A percentile compares a stretch with the other conserved stretches of the same genome.
Evolutionary conservation across 129 eudicot genomes (phyloP).

Genomic region (Erigeron canadensis): DNA sequence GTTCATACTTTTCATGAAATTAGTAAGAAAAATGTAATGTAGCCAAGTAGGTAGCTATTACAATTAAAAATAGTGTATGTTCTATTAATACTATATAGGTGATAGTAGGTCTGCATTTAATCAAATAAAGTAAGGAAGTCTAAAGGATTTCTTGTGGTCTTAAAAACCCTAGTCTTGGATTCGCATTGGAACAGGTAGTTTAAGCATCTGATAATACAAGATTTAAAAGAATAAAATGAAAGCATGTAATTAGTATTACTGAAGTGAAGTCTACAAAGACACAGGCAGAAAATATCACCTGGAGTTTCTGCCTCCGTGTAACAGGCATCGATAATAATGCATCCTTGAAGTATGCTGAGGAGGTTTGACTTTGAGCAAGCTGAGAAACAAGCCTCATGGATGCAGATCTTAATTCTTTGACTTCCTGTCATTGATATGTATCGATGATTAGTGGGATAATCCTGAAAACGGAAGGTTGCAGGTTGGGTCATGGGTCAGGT

Average conservation of each 20-base stretch:
- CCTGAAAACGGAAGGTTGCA: background rate
- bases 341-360: constrained; percentile 70
- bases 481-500: background rate
- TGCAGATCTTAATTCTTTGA: constrained; percentile 54
- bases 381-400: constrained; percentile 78
- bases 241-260: background rate
- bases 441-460: background rate
- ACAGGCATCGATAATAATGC: constrained; percentile 75
- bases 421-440: constrained; percentile 52
- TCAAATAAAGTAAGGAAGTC: background rate
- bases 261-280: background rate
- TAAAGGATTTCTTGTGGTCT: background rate
- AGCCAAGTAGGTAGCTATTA: background rate
- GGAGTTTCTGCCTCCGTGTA: constrained; percentile 71
- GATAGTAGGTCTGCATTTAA: background rate
- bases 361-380: constrained; percentile 77
- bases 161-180: background rate
- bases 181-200: background rate
- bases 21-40: background rate
- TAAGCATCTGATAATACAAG: background rate
- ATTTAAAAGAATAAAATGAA: background rate
- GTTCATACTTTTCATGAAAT: background rate
- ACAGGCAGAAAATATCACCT: constrained; percentile 43
- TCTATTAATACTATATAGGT: background rate
- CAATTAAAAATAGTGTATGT: background rate